Base-by-base conservation (phyloP, 1,284 basidiomycete genomes). In the Polyporus tsugae region DNA sequence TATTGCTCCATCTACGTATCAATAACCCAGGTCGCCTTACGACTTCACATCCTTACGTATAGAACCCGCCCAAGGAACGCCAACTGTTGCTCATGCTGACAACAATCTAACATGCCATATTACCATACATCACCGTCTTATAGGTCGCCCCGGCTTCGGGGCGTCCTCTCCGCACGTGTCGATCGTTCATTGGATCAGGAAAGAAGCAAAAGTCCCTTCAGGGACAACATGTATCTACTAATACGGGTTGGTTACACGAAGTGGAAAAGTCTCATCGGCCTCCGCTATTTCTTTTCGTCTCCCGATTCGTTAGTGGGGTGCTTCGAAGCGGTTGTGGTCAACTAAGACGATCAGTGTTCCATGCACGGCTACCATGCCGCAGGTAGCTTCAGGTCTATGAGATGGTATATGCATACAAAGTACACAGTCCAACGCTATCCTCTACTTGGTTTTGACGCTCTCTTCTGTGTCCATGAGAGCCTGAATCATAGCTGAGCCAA, bases 401-500 rank as follows among this genome's bases (percentile, higher is more conserved):
- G 11, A 49, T 22, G 46, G 46, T 49, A 49, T 22, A 25, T 25
- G 9, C 22, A 49, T 49, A 49, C 22, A 49, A 11, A 11, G 46
- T 25, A 22, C 46, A 9, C 22, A 25, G 46, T 25, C 4, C 22
- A 9, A 10, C 25, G 25, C 46, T 11, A 13, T 49, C 29, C 41
- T 19, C 44, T n/a, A 52, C 44, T 59, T 38, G 19, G 15, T 35
- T 29, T 38, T 39, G 22, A 36, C 61, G n/a, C 57, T 60, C 35
- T 35, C 33, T 11, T 67, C 69, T 15, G 69, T 90, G 73, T 91
- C 89, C 85, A 88, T 87, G 60, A 98, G 91, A 0, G 91, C 92
- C 81, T 94, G 93, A 76, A 98, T 93, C 97, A 98, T 98, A 81
- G 93, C 91, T 29, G 90, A 88, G 0, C 96, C 96, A 63, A 97